These are phyloP conservation scores for Lachancea meyersii DNA, from an alignment of 805 yeast genomes.

Conservation along the genomic window DNA sequence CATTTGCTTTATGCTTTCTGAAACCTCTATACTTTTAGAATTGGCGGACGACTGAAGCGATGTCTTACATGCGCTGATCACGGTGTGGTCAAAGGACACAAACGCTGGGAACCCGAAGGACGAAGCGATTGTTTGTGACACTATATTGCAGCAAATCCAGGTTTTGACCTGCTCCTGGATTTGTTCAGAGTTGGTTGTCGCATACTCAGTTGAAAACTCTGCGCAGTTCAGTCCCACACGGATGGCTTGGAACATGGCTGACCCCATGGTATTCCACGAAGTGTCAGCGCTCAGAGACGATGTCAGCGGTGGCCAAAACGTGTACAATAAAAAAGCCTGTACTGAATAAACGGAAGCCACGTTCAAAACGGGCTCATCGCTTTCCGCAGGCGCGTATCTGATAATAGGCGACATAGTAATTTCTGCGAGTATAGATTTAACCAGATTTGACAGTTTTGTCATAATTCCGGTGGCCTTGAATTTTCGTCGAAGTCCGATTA, in stretches of 20 bases:
- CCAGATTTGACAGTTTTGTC: constrained; percentile 55
- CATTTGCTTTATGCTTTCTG: constrained; percentile 63
- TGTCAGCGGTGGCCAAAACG: constrained; percentile 94
- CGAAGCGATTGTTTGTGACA: constrained; percentile 83
- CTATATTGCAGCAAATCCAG: constrained; percentile 91
- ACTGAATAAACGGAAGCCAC: constrained; percentile 91
- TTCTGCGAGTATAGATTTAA: constrained; percentile 76
- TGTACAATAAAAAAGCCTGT: constrained; percentile 81
- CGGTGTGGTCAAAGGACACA: constrained; percentile 73
- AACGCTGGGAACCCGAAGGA: constrained; percentile 94
- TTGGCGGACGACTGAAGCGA: constrained; percentile 19
- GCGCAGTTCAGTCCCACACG: constrained; percentile 87
- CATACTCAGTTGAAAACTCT: constrained; percentile 52
- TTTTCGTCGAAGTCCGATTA: constrained; percentile 70
- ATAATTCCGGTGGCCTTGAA: constrained; percentile 40
- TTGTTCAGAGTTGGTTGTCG: constrained; percentile 36
- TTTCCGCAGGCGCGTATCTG: constrained; percentile 70
- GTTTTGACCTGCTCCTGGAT: constrained; percentile 77
- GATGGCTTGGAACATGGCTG: constrained; percentile 88
- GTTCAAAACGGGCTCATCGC: constrained; percentile 75
- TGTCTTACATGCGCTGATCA: constrained; percentile 45
- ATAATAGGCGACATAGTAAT: constrained; percentile 87
- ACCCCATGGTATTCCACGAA: constrained; percentile 91
- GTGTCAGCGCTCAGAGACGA: constrained; percentile 93
- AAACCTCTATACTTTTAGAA: constrained; percentile 36